phyloP scores from a whole-genome alignment of 208 protist species.

The Leptomonas pyrrhocoris region DNA sequence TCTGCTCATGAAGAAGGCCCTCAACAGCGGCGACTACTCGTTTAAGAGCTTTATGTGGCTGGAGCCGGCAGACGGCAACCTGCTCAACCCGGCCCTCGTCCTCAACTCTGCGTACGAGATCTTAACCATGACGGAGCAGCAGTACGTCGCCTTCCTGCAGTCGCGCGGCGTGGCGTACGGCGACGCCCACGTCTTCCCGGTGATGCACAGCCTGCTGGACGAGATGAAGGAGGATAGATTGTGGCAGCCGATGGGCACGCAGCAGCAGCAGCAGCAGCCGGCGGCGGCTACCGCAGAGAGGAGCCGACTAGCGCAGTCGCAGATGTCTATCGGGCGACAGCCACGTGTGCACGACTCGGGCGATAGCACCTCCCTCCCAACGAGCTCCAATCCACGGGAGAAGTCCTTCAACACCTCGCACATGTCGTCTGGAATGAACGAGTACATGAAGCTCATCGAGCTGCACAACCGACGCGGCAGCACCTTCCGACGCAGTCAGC shows the following conservation, averaged over 20 bases:
- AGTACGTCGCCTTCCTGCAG: conserved; percentile 46
- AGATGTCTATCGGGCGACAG: not conserved
- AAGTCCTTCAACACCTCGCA: conserved; percentile 12
- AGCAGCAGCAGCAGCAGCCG: conserved; percentile 6
- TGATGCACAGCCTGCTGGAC: conserved; percentile 30
- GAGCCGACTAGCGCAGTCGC: not conserved
- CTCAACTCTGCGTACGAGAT: conserved; percentile 49
- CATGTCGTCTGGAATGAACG: not conserved
- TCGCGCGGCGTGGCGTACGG: conserved; percentile 21
- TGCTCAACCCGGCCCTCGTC: conserved; percentile 44
- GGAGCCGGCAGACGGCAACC: conserved; percentile 54
- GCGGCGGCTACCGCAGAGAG: not conserved
- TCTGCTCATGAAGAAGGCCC: conserved; percentile 45
- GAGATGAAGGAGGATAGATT: conserved; percentile 19
- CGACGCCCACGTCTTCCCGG: conserved; percentile 37
- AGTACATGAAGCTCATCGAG: conserved; percentile 26
- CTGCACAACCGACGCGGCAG: conserved; percentile 27
- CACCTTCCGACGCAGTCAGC: conserved; percentile 18
- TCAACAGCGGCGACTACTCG: conserved; percentile 42
- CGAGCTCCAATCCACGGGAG: conserved; percentile 5
- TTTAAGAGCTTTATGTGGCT: conserved; percentile 49
- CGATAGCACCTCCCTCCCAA: not conserved
- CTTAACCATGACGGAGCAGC: conserved; percentile 45
- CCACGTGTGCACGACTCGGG: not conserved
- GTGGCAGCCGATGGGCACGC: conserved; percentile 1